These are phyloP conservation scores for Petunia hybrid DNA, from an alignment of 305 asterid species.

Conservation along the genomic window DNA sequence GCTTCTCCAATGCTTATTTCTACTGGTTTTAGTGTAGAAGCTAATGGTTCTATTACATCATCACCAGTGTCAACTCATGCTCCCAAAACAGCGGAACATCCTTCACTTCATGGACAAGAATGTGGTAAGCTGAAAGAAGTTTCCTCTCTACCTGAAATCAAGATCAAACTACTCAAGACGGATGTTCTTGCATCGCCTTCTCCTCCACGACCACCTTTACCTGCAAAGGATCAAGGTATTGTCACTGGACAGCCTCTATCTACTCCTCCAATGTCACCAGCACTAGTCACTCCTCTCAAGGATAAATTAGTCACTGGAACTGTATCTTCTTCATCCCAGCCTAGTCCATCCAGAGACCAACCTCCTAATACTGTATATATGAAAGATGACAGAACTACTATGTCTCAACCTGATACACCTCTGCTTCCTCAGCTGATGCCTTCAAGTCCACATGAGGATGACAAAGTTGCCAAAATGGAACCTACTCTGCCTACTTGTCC, in stretches of 20 bases:
- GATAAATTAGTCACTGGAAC: slow-evolving; percentile 45
- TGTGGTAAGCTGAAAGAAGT: slow-evolving; percentile 37
- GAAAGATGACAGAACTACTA: slow-evolving; percentile 42
- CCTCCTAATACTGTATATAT: slow-evolving; percentile 42
- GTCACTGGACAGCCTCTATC: slow-evolving; percentile 38
- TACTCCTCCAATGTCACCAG: slow-evolving; percentile 35
- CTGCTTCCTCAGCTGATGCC: slow-evolving; percentile 41
- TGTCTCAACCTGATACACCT: slow-evolving; percentile 35
- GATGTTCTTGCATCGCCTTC: slow-evolving; percentile 39
- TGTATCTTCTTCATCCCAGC: slow-evolving; percentile 41
- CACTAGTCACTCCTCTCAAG: slow-evolving; percentile 48
- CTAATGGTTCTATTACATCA: slow-evolving; percentile 40
- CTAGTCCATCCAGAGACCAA: slow-evolving; percentile 40
- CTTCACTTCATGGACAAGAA: slow-evolving; percentile 38
- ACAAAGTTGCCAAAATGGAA: slow-evolving; percentile 35
- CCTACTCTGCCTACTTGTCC: slow-evolving; percentile 36
- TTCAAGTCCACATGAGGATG: slow-evolving; percentile 23
- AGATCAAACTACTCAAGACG: slow-evolving; percentile 38
- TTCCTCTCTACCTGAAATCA: slow-evolving; percentile 44
- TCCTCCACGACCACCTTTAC: slow-evolving; percentile 41
- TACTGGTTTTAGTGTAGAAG: slow-evolving; percentile 18
- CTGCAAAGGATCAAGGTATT: slow-evolving; percentile 45
- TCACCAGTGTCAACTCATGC: slow-evolving; percentile 46
- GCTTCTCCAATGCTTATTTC: slow-evolving; percentile 41
- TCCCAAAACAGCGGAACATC: slow-evolving; percentile 37